Evolutionary conservation across 2,329 filamentous ascomycete species (phyloP).

Genomic region (Aspergillus fructus): DNA sequence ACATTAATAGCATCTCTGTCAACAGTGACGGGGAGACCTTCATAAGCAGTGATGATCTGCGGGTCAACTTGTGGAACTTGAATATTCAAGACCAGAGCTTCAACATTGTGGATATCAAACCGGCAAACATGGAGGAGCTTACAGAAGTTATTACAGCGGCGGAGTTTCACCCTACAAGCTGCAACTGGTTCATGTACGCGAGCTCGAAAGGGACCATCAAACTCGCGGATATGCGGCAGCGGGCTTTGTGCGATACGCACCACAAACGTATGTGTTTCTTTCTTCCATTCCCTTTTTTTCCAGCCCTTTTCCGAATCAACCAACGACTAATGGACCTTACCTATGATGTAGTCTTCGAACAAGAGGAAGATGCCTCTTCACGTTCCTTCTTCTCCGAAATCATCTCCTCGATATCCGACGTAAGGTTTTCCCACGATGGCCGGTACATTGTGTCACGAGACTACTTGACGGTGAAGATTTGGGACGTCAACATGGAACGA

Average conservation of each 20-base stretch:
- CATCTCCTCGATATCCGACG: constrained; percentile 98
- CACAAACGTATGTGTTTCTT: constrained; percentile 71
- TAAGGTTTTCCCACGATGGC: constrained; percentile 94
- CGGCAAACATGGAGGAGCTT: constrained; percentile 98
- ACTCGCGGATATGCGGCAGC: constrained; percentile 96
- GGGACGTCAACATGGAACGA: constrained; percentile 99
- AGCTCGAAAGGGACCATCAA: constrained; percentile 99
- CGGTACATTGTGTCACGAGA: constrained; percentile 96
- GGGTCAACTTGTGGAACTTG: constrained; percentile 98
- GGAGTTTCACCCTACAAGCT: constrained; percentile 94
- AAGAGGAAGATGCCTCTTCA: constrained; percentile 96
- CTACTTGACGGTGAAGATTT: constrained; percentile 98
- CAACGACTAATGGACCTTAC: constrained; percentile 12
- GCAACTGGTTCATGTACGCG: constrained; percentile 99
- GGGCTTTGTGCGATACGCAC: constrained; percentile 91
- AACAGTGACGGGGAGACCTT: constrained; percentile 99
- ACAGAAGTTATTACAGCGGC: constrained; percentile 98
- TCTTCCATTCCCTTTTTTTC: background rate
- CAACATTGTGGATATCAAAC: constrained; percentile 99
- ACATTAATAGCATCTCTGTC: constrained; percentile 99
- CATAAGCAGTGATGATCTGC: constrained; percentile 95
- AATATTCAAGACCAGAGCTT: constrained; percentile 99
- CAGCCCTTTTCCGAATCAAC: constrained; percentile 1
- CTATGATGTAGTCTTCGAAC: constrained; percentile 79
- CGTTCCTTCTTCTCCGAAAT: constrained; percentile 99